Percentiles rank a stretch among this genome's conserved stretches.
These are phyloP conservation scores for Exserohilum rostratum DNA, from an alignment of 2,329 filamentous ascomycete genomes.

Conservation along the genomic window DNA sequence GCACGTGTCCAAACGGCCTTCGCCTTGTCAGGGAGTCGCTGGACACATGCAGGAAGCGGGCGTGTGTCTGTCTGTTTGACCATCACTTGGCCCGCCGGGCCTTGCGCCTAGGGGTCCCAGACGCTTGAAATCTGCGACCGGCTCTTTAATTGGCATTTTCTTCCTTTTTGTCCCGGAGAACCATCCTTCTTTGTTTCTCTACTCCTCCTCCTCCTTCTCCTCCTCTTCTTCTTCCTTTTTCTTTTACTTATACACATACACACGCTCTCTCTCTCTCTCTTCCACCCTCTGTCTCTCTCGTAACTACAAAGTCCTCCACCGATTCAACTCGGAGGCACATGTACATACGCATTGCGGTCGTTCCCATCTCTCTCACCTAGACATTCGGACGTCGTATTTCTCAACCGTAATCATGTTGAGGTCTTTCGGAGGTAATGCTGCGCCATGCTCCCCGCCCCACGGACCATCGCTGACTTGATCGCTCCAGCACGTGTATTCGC, in stretches of 20 bases:
- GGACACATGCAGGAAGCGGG: neutral
- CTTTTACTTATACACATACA: neutral
- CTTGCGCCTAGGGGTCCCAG: neutral
- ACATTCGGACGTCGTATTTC: conserved; percentile 3
- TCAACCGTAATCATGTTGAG: conserved; percentile 21
- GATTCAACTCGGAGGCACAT: conserved; percentile 21
- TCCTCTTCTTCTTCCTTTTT: neutral
- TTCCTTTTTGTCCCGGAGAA: neutral
- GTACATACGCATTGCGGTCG: neutral
- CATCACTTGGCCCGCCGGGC: neutral
- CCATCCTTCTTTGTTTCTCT: too few relatives aligned
- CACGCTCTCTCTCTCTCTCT: neutral
- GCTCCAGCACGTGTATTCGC: conserved; percentile 28
- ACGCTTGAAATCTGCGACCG: neutral
- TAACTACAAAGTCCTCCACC: conserved; percentile 2
- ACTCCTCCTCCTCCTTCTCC: too few relatives aligned
- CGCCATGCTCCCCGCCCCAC: fast-evolving
- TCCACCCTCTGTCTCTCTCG: conserved; percentile 4
- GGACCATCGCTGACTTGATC: conserved; percentile 6
- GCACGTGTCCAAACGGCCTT: conserved; percentile 7
- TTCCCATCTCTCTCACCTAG: conserved; percentile 1
- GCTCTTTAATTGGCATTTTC: neutral
- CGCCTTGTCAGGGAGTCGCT: neutral
- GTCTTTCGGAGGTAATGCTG: conserved; percentile 24
- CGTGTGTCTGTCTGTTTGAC: conserved; percentile 1